Base-by-base conservation (phyloP, 176 grass and related monocot genomes). In the Carex scoparia region DNA sequence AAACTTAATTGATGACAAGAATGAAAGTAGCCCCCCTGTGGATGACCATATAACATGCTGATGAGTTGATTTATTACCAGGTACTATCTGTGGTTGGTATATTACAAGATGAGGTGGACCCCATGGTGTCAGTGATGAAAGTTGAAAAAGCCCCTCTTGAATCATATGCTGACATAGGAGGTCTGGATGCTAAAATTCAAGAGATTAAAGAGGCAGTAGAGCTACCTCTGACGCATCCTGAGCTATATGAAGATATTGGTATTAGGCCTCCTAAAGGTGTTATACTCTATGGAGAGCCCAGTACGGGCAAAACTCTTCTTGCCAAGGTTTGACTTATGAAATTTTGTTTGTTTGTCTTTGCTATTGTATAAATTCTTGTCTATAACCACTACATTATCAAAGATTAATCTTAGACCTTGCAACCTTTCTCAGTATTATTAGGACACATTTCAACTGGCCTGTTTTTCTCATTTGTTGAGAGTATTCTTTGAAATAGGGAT, bases 41-140 rank as follows among this genome's bases (percentile, higher is more conserved):
- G 40, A 72, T 46, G 12, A 76, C 1, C 1, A 55, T 61, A 28
- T 65, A 66, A 18, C 81, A 83, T 32, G 44, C 28, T 83, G 37
- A 66, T 83, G 44, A 33, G 35, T 79, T 37, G 37, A 78, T 86
- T 63, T 77, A 84, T 79, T 88, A 7, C 79, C 89, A 96, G 94
- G 94, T 96, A 82, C 80, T 96, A 1, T 96, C 94, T 1, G 94
- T 96, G 16, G 94, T 96, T 55, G 94, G 94, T 40, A 93, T 96
- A 86, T 84, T 96, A 23, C 94, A 96, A 92, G 94, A 96, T 63
- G 94, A 96, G 42, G 94, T 96, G 85, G 94, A 96, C 79, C 94
- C 94, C 27, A 96, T 96, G 94, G 94, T 96, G 4, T 96, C 94
- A 79, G 94, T 96, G 62, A 96, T 96, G 94, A 96, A 96, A 89